Percentiles rank a stretch among this genome's conserved stretches.
Evolutionary conservation across 768 basidiomycete species (phyloP).

Genomic region (Tylopilus cervinicoccineus): DNA sequence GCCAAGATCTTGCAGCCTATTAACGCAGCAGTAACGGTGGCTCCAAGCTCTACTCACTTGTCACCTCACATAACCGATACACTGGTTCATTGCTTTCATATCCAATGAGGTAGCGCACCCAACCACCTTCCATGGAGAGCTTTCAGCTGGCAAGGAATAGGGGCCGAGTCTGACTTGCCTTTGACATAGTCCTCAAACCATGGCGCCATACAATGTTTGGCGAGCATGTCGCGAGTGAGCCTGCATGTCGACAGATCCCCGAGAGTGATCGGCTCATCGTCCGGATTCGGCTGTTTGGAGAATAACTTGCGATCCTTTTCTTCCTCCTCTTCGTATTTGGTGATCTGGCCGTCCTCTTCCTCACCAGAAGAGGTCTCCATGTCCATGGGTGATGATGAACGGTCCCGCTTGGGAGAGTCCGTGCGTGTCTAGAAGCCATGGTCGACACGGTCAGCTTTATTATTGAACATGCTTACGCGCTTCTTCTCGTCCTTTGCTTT

Average conservation of each 20-base stretch:
- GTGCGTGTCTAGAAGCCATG: slow-evolving; percentile 38
- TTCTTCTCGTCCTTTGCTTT: slow-evolving; percentile 89
- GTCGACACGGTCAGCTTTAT: slow-evolving; percentile 2
- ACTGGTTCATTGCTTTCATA: slow-evolving; percentile 50
- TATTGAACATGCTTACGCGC: slow-evolving; percentile 47
- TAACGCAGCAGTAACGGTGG: background rate
- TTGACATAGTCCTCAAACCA: slow-evolving; percentile 86
- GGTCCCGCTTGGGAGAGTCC: slow-evolving; percentile 62
- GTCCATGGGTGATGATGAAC: slow-evolving; percentile 78
- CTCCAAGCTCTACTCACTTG: slow-evolving; percentile 47
- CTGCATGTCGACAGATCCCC: slow-evolving; percentile 59
- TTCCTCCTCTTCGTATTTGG: slow-evolving; percentile 69
- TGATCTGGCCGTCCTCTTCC: slow-evolving; percentile 76
- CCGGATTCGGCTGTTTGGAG: slow-evolving; percentile 38
- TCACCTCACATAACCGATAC: slow-evolving; percentile 82
- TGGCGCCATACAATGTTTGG: slow-evolving; percentile 66
- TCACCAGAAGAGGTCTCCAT: slow-evolving; percentile 81
- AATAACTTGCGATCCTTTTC: slow-evolving; percentile 54
- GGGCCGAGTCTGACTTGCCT: slow-evolving; percentile 41
- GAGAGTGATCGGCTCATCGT: slow-evolving; percentile 47
- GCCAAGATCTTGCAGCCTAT: slow-evolving; percentile 43
- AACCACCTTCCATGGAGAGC: slow-evolving; percentile 52
- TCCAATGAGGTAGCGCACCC: slow-evolving; percentile 83
- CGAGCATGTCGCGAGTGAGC: slow-evolving; percentile 67
- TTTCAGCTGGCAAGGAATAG: slow-evolving; percentile 5